Conservation (phyloP, 495 filamentous ascomycete species). For the Trypethelium eluteriae region DNA sequence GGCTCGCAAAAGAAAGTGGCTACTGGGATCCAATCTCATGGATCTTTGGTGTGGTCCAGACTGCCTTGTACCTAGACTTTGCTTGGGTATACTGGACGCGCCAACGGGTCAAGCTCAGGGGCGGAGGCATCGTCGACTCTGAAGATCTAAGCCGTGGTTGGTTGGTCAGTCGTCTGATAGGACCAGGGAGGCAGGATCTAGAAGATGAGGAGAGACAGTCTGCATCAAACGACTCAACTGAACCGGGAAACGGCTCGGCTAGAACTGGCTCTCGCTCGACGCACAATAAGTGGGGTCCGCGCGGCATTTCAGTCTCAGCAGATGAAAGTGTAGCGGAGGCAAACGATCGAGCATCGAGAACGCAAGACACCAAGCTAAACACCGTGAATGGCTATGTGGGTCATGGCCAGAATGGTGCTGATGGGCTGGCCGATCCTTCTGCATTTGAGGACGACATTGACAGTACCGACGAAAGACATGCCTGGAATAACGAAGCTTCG, state of each 20-base stretch:
- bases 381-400: background rate
- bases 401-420: slow-evolving; percentile 2
- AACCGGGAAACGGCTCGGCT: slow-evolving; percentile 19
- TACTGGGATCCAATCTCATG: slow-evolving; percentile 63
- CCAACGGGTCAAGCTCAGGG: slow-evolving; percentile 87
- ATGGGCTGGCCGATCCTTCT: slow-evolving; percentile 3
- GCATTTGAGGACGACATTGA: slow-evolving; percentile 6
- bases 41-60: slow-evolving; percentile 85
- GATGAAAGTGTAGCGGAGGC: slow-evolving; percentile 25
- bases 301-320: slow-evolving; percentile 28
- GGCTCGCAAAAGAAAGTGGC: slow-evolving; percentile 50
- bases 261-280: slow-evolving; percentile 4
- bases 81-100: slow-evolving; percentile 93
- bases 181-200: slow-evolving; percentile 22
- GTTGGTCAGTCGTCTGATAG: slow-evolving; percentile 49
- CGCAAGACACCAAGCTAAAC: background rate
- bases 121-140: slow-evolving; percentile 84
- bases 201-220: slow-evolving; percentile 19
- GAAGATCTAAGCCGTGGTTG: slow-evolving; percentile 82
- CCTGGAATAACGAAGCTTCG: background rate
- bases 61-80: slow-evolving; percentile 86
- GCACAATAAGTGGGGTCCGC: slow-evolving; percentile 24
- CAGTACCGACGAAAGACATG: background rate
- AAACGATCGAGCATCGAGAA: slow-evolving; percentile 8
- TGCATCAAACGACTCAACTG: slow-evolving; percentile 9